phyloP scores from a whole-genome alignment of 495 filamentous ascomycete genomes.

The Oleoguttula mirabilis region DNA sequence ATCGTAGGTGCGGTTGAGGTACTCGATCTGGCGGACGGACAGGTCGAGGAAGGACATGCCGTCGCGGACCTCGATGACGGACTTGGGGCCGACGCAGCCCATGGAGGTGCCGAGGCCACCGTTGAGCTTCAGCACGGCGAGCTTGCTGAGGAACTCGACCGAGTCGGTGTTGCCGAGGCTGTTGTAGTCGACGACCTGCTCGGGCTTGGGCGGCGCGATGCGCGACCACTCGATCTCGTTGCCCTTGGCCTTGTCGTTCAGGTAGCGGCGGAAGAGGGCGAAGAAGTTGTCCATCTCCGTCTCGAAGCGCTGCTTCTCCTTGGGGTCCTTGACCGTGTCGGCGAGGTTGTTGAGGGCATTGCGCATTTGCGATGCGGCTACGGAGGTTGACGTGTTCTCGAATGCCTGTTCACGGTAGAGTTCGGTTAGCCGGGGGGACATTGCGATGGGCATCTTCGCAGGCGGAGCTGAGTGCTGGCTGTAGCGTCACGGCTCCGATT shows the following conservation, averaged over 20 bases:
- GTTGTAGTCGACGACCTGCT: slow-evolving; percentile 89
- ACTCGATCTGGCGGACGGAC: slow-evolving; percentile 97
- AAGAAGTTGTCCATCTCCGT: slow-evolving; percentile 99
- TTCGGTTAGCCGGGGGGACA: too few relatives aligned
- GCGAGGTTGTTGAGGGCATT: slow-evolving; percentile 88
- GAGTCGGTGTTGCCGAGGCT: slow-evolving; percentile 74
- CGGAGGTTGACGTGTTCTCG: slow-evolving; percentile 96
- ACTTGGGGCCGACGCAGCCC: slow-evolving; percentile 99
- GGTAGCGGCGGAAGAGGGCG: slow-evolving; percentile 89
- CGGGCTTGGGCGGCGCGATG: slow-evolving; percentile 79
- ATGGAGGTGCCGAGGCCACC: slow-evolving; percentile 99
- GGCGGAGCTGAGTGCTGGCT: background rate
- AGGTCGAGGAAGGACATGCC: slow-evolving; percentile 99
- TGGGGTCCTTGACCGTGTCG: slow-evolving; percentile 72
- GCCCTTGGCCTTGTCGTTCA: slow-evolving; percentile 98
- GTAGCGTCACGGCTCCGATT: background rate
- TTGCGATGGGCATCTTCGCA: too few relatives aligned
- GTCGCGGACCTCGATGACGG: slow-evolving; percentile 98
- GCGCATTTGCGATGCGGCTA: slow-evolving; percentile 97
- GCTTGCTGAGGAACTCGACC: slow-evolving; percentile 88
- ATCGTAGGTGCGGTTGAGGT: slow-evolving; percentile 93
- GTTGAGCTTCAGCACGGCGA: slow-evolving; percentile 98
- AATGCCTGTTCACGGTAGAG: slow-evolving; percentile 87
- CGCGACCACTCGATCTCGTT: slow-evolving; percentile 87
- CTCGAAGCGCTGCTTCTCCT: slow-evolving; percentile 87